These are phyloP conservation scores for Raffaelea ambrosiae DNA, from an alignment of 2,329 filamentous ascomycete species.

Conservation along the genomic window DNA sequence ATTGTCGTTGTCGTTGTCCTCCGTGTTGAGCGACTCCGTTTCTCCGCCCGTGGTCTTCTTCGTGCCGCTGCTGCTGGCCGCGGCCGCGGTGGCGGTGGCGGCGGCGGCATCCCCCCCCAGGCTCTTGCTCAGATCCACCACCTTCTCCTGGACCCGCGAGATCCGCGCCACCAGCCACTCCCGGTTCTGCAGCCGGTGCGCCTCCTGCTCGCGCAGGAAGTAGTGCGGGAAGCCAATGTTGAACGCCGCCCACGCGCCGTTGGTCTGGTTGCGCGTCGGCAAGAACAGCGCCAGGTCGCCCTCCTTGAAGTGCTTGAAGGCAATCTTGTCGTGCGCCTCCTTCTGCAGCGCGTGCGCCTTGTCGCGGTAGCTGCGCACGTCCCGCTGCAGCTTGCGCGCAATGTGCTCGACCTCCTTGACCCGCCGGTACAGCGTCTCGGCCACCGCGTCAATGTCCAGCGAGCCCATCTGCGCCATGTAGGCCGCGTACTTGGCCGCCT, in stretches of 20 bases:
- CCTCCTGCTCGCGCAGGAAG: constrained; percentile 88
- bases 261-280: constrained; percentile 88
- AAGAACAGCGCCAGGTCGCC: constrained; percentile 91
- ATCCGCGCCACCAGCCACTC: constrained; percentile 98
- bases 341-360: constrained; percentile 72
- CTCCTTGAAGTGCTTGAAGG: constrained; percentile 91
- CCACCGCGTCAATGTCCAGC: constrained; percentile 78
- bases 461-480: constrained; percentile 66
- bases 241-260: constrained; percentile 95
- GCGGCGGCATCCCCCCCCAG: too few relatives aligned
- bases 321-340: constrained; percentile 92
- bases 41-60: constrained; percentile 23
- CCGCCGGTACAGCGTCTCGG: constrained; percentile 77
- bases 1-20: constrained; percentile 78
- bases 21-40: constrained; percentile 44
- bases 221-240: constrained; percentile 97
- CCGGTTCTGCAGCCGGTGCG: constrained; percentile 70
- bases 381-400: constrained; percentile 86
- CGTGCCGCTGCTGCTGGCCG: constrained; percentile 34
- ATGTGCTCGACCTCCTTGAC: constrained; percentile 91
- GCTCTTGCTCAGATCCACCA: constrained; percentile 89
- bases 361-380: constrained; percentile 78
- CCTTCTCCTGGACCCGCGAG: constrained; percentile 79
- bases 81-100: constrained; percentile 19
- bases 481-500: constrained; percentile 64